Base-by-base conservation (phyloP, 768 basidiomycete genomes). In the Daedaleopsis nitida region DNA sequence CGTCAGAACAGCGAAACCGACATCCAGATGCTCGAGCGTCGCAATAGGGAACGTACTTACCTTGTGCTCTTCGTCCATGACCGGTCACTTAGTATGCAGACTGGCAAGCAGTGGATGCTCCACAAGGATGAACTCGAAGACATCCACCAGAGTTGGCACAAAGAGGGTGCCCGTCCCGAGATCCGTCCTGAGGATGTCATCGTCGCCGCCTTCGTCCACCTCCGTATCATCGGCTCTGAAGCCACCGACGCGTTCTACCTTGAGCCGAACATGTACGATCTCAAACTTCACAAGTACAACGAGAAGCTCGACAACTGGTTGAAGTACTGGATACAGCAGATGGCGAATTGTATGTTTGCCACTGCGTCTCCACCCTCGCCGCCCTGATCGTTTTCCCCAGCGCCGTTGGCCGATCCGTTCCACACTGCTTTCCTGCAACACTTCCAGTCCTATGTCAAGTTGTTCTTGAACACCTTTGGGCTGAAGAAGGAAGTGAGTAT, bases 61-160 rank as follows among this genome's bases (percentile, higher is more conserved):
- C 83, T 94, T 51, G 91, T 94, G 14, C 75, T 94, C 14, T 94
- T 90, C 68, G 87, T 92, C 45, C 92, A 94, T 68, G 92, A 94
- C 73, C 87, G 92, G 56, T 91, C 88, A 68, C 80, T 94, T 49
- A 89, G 87, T 74, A 92, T 89, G 73, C 92, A 94, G 73, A 93
- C 92, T 1, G 92, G 92, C 51, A 80, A 89, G 45, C 86, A 85
- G 61, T 93, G 91, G 91, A 94, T 94, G 92, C 81, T 94, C 19
- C 90, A 89, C 10, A 92, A 93, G 77, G 89, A 91, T 69, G 90
- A 92, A 57, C 80, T 92, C 59, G 83, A 93, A 60, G 81, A 87
- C 61, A 81, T 89, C 67, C 82, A 88, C 5, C 75, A 72, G 39
- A 81, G 78, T 23, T 94, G 92, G 92, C 91, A 92, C 70, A 81